Percentiles rank a stretch among this genome's conserved stretches.
Conservation (phyloP, 768 basidiomycete genomes). For the Xerocomellus chrysenteron region DNA sequence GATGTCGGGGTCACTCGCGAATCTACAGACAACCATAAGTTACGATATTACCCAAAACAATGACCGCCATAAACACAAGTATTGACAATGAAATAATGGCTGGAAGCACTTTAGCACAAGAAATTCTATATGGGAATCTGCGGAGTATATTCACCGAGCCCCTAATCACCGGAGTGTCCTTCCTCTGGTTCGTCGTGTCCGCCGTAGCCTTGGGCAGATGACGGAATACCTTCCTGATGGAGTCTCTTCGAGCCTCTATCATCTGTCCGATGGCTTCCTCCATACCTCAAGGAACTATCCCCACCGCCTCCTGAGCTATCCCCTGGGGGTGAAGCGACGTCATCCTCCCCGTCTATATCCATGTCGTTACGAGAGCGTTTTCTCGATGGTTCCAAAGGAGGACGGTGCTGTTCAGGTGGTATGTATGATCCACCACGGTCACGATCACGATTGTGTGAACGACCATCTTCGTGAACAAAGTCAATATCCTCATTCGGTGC, state of each 20-base stretch:
- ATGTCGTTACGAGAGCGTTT: slow-evolving; percentile 63
- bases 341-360: slow-evolving; percentile 59
- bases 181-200: slow-evolving; percentile 34
- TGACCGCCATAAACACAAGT: slow-evolving; percentile 19
- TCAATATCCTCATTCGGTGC: slow-evolving; percentile 46
- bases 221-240: slow-evolving; percentile 44
- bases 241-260: slow-evolving; percentile 61
- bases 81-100: slow-evolving; percentile 17
- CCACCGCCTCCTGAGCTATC: slow-evolving; percentile 30
- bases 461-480: slow-evolving; percentile 54
- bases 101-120: slow-evolving; percentile 32
- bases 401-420: slow-evolving; percentile 38
- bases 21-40: slow-evolving; percentile 16
- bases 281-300: slow-evolving; percentile 34
- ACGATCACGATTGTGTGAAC: slow-evolving; percentile 37
- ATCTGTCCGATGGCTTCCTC: slow-evolving; percentile 39
- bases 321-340: slow-evolving; percentile 36
- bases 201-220: slow-evolving; percentile 26
- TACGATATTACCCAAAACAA: slow-evolving; percentile 19
- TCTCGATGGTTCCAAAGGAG: slow-evolving; percentile 45
- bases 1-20: slow-evolving; percentile 10
- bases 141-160: slow-evolving; percentile 23
- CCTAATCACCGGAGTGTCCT: slow-evolving; percentile 33
- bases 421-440: slow-evolving; percentile 39
- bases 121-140: slow-evolving; percentile 32